Evolutionary conservation across 225 moss, liverwort and hornwort genomes (phyloP).

Genomic region (Polytrichum formosum): DNA sequence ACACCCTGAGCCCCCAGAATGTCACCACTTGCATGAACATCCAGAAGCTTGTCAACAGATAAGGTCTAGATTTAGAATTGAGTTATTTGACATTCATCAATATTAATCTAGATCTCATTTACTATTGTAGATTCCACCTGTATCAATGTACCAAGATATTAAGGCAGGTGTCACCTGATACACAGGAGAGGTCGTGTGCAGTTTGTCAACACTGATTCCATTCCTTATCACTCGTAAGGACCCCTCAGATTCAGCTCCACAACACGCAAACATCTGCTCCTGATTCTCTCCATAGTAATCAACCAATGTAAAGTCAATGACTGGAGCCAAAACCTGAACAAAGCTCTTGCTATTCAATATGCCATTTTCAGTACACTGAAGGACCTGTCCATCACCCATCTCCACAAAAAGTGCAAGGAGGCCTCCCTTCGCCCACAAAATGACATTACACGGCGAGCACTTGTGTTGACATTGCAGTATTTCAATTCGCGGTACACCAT

Average conservation of each 20-base stretch:
- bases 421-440: conserved; percentile 86
- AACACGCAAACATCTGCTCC: conserved; percentile 99
- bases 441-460: conserved; percentile 78
- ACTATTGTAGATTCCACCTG: neutral
- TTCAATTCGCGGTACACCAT: conserved; percentile 56
- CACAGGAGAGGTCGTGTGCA: conserved; percentile 77
- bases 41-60: neutral
- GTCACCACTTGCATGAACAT: conserved; percentile 10
- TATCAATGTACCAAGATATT: neutral
- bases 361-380: conserved; percentile 61
- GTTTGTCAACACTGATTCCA: conserved; percentile 93
- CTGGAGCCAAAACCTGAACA: conserved; percentile 85
- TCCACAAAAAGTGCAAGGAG: conserved; percentile 85
- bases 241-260: conserved; percentile 77
- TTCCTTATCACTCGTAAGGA: conserved; percentile 90
- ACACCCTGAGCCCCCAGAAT: conserved; percentile 69
- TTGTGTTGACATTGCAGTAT: conserved; percentile 66
- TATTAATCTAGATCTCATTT: too few species aligned
- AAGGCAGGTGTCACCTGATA: conserved; percentile 50
- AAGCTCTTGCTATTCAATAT: conserved; percentile 60
- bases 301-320: conserved; percentile 89
- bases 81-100: too few species aligned
- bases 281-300: conserved; percentile 91
- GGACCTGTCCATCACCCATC: conserved; percentile 94
- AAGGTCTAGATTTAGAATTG: too few species aligned